Evolutionary conservation across 2,329 filamentous ascomycete genomes (phyloP).

Genomic region (Hypoxylon rubiginosum): DNA sequence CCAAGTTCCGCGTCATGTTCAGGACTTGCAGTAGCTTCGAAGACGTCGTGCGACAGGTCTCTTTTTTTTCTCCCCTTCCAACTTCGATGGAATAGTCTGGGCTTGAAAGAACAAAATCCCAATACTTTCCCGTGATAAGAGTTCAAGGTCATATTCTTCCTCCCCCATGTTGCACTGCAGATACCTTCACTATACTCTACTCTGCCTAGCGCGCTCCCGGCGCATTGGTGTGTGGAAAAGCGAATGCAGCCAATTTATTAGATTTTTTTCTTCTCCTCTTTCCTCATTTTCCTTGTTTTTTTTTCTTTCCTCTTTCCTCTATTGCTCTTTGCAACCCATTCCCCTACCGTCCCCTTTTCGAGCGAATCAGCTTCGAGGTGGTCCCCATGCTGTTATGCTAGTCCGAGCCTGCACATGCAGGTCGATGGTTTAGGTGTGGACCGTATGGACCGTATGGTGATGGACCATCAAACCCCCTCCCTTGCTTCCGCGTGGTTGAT

Average conservation of each 20-base stretch:
- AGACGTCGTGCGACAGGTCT: conserved; percentile 19
- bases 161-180: conserved; percentile 36
- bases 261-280: conserved; percentile 12
- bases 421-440: conserved; percentile 47
- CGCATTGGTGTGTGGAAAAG: conserved; percentile 48
- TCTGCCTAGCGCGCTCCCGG: conserved; percentile 48
- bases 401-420: conserved; percentile 43
- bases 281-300: conserved; percentile 34
- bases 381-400: conserved; percentile 18
- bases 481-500: conserved; percentile 42
- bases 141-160: conserved; percentile 11
- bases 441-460: conserved; percentile 25
- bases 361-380: conserved; percentile 44
- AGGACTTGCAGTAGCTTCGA: conserved; percentile 32
- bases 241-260: conserved; percentile 18
- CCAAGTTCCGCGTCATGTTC: conserved; percentile 14
- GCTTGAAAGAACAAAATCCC: conserved; percentile 7
- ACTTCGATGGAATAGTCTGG: conserved; percentile 2
- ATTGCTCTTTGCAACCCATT: conserved; percentile 28
- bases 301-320: conserved; percentile 24
- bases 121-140: conserved; percentile 9
- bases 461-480: conserved; percentile 33
- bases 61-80: background rate
- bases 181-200: conserved; percentile 32
- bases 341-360: conserved; percentile 38